Base-by-base conservation (phyloP, 1,284 basidiomycete genomes). In the Mrakiaceae sp. region DNA sequence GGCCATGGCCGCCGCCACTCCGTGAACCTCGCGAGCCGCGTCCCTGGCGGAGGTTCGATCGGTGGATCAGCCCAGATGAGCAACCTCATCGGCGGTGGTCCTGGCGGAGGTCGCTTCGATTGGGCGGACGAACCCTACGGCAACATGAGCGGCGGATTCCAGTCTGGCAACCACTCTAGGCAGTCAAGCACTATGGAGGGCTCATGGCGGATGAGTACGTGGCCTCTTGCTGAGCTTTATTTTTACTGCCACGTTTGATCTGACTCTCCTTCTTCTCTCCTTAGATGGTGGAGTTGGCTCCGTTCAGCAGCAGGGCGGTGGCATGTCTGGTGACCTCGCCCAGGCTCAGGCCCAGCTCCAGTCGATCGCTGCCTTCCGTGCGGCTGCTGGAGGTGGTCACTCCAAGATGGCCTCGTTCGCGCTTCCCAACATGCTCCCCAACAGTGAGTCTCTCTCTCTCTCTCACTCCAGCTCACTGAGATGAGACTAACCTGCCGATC, bases 321-420 rank as follows among this genome's bases (percentile, higher is more conserved):
- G 81, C 50, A 85, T 85, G 70, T 81, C 86, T 49, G 81, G 87
- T 27, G 91, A 94, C 74, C 85, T 95, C 44, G 91, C 90, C 2
- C 88, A 92, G 72, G 91, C 91, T n/a, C 76, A 77, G 74, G 91
- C 93, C 9, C 96, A 99, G 75, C 81, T 99, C 5, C 90, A 93
- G 72, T 95, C 94, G 71, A 81, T 98, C 58, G 91, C 96, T 73
- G 93, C 97, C 73, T 98, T 98, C 82, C 88, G 96, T 70, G 92
- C 91, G 48, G 91, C 91, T 2, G 88, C 92, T 11, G 93, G 91
- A 63, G 90, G 90, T 12, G 91, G 96, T 69, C 95, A 98, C 76
- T 86, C 90, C 72, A 95, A 96, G 80, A 93, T 95, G 83, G 84
- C 91, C 11, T 98, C 96, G 0, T 97, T 98, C 79, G 91, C 90